phyloP scores from a whole-genome alignment of 495 filamentous ascomycete species.

The Parathielavia hyrcaniae region DNA sequence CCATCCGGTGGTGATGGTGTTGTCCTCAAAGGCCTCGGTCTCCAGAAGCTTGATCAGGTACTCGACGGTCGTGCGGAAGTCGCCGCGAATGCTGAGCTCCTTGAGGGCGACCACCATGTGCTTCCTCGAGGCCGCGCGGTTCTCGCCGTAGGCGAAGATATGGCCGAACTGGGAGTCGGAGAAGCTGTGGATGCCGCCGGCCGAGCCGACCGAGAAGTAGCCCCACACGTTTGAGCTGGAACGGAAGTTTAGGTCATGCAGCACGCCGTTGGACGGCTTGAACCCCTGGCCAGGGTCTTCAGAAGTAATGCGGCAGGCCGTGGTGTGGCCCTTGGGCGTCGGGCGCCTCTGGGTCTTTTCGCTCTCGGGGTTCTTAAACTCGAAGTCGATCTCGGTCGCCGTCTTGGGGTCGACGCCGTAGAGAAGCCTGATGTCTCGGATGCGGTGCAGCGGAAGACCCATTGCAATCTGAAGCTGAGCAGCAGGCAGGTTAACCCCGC shows the following conservation, averaged over 20 bases:
- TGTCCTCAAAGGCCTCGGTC: conserved; percentile 96
- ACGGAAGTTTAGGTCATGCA: conserved; percentile 99
- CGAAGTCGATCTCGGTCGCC: conserved; percentile 86
- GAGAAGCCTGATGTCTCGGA: conserved; percentile 89
- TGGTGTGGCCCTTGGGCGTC: conserved; percentile 90
- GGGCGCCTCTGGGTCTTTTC: conserved; percentile 80
- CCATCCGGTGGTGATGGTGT: conserved; percentile 99
- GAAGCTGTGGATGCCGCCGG: conserved; percentile 97
- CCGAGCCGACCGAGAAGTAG: conserved; percentile 98
- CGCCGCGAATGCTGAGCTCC: conserved; percentile 97
- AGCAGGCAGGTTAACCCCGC: conserved; percentile 91
- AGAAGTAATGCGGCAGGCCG: conserved; percentile 97
- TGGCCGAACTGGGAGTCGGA: conserved; percentile 99
- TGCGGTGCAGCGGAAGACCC: conserved; percentile 93
- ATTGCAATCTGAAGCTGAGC: conserved; percentile 98
- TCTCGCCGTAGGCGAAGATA: conserved; percentile 99
- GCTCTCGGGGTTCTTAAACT: conserved; percentile 84
- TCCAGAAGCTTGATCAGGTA: conserved; percentile 99
- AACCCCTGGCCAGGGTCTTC: conserved; percentile 99
- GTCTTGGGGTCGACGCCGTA: conserved; percentile 92
- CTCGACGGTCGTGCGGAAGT: conserved; percentile 97
- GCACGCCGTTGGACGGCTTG: conserved; percentile 97
- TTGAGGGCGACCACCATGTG: conserved; percentile 99
- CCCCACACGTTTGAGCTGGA: conserved; percentile 99
- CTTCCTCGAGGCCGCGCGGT: conserved; percentile 87